Base-by-base conservation (phyloP, 805 yeast species). In the Candida caryicola region DNA sequence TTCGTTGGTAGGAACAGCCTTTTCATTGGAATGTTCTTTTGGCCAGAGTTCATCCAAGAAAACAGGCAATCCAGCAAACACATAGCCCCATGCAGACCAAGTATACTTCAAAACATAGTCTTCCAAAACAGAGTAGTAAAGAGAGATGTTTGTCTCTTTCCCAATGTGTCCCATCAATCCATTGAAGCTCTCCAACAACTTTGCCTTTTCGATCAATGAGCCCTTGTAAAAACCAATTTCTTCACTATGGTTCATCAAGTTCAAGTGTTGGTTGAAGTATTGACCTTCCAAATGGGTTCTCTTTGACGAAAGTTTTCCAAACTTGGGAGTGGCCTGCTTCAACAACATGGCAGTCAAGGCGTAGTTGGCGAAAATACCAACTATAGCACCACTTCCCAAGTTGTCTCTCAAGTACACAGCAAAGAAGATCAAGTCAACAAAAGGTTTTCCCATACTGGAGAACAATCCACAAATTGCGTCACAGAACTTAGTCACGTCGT, bases 201-300 rank as follows among this genome's bases (percentile, higher is more conserved):
- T 85, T 6, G 62, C 53, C 53, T 82, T 83, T 60, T 90, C 97
- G 42, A 89, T 76, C 9, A 71, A 67, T 0, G 91, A 81, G 15
- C 98, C 98, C 55, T 89, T 89, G 59, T 89, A 90, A 55, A 90
- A 90, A 0, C 96, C 95, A 51, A 90, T 88, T 57, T 90, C 97
- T 64, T 90, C 98, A 54, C 89, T 82, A 54, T 90, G 90, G 41
- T 83, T 82, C 54, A 88, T 88, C 58, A 90, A 72, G 54, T 86
- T 85, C 52, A 88, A 67, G 57, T 90, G 95, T 49, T 85, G 83
- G 50, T 85, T 88, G 59, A 89, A 85, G 57, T 86, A 90, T 40
- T 84, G 83, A 33, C 96, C 96, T 64, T 90, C 96, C 23, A 89
- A 74, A 35, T 78, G 78, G 8, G 95, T 84, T 57, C 80, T 83